Evolutionary conservation across 176 grass and related monocot genomes (phyloP).

Genomic region (Canna indica): DNA sequence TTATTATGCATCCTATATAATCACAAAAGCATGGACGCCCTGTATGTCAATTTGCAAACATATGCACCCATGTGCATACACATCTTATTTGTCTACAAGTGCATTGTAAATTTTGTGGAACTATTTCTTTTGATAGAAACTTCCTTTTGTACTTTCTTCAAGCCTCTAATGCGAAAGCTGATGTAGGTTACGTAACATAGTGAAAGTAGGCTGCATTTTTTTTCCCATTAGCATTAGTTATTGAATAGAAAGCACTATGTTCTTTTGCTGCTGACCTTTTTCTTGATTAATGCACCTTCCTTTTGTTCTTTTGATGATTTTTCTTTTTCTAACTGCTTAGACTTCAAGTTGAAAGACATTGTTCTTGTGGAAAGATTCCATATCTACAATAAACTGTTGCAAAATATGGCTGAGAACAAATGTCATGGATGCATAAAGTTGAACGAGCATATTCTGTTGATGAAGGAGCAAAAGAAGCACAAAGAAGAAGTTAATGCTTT

Average conservation of each 20-base stretch:
- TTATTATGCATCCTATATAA: too few species aligned
- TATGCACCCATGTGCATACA: neutral
- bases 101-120: neutral
- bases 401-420: constrained; percentile 72
- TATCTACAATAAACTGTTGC: constrained; percentile 49
- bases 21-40: too few species aligned
- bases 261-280: neutral
- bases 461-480: constrained; percentile 64
- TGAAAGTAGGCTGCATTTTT: neutral
- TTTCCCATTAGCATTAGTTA: neutral
- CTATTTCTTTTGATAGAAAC: neutral
- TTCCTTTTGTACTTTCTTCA: neutral
- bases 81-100: neutral
- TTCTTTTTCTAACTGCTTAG: constrained; percentile 32
- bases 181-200: neutral
- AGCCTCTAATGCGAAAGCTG: neutral
- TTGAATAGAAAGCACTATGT: constrained; percentile 10
- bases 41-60: neutral
- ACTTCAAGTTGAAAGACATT: constrained; percentile 81
- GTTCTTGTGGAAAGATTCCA: constrained; percentile 45
- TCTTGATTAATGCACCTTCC: neutral
- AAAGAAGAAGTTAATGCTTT: constrained; percentile 66
- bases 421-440: constrained; percentile 97
- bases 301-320: neutral
- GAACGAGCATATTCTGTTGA: constrained; percentile 65